A percentile compares a stretch with the other conserved stretches of the same genome.
phyloP scores from a whole-genome alignment of 164 flowering plant genomes.

The Aristolochia californica region DNA sequence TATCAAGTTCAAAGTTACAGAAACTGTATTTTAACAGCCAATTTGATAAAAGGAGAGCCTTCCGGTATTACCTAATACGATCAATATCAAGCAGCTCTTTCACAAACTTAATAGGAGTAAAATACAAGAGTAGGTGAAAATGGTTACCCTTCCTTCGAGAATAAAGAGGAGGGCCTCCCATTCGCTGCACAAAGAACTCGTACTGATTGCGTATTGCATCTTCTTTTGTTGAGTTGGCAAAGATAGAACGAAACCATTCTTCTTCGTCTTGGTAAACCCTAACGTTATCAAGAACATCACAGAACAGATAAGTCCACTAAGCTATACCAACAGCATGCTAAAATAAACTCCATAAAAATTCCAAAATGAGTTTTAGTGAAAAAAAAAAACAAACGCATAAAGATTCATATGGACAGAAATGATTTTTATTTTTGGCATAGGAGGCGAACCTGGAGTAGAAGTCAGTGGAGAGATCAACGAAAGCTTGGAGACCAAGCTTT shows the following conservation, averaged over 20 bases:
- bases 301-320: not conserved
- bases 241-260: constrained; percentile 87
- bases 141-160: constrained; percentile 67
- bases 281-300: not conserved
- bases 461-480: constrained; percentile 78
- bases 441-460: constrained; percentile 61
- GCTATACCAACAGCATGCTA: not conserved
- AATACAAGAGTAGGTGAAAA: not conserved
- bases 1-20: too few species aligned
- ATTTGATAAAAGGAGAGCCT: too few species aligned
- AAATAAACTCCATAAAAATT: not conserved
- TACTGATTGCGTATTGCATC: constrained; percentile 90
- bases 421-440: too few species aligned
- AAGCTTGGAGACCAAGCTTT: constrained; percentile 68
- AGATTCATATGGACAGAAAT: not conserved
- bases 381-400: not conserved
- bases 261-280: constrained; percentile 96
- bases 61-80: too few species aligned
- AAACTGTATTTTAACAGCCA: too few species aligned
- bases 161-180: constrained; percentile 91
- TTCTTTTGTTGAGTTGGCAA: constrained; percentile 70
- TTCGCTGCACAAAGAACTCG: constrained; percentile 90
- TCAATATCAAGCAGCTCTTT: too few species aligned
- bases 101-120: too few species aligned
- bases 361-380: not conserved